A percentile compares a stretch with the other conserved stretches of the same genome.
phyloP scores from a whole-genome alignment of 257 asterid genomes.

The Capsicum baccatum region DNA sequence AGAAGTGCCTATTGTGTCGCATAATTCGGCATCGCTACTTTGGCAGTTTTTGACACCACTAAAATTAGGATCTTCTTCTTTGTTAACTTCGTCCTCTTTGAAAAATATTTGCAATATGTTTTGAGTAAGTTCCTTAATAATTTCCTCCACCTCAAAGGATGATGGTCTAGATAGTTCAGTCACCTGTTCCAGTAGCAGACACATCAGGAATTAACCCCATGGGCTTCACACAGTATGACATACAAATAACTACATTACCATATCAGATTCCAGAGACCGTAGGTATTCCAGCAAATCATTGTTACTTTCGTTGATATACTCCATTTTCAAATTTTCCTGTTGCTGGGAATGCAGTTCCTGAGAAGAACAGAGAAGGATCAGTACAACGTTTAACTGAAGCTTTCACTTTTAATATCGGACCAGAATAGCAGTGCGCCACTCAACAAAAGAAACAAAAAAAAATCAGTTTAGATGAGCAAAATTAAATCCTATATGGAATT shows the following conservation, averaged over 20 bases:
- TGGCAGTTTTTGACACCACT: constrained; percentile 45
- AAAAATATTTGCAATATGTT: constrained; percentile 61
- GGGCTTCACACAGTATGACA: neutral
- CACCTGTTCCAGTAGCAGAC: constrained; percentile 57
- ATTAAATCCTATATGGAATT: neutral
- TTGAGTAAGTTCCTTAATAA: constrained; percentile 86
- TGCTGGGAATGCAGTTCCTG: constrained; percentile 71
- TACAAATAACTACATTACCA: constrained; percentile 56
- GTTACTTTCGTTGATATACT: constrained; percentile 57
- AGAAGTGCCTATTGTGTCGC: constrained; percentile 61
- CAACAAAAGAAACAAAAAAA: neutral
- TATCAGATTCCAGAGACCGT: constrained; percentile 84
- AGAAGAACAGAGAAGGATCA: constrained; percentile 30
- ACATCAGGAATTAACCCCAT: neutral
- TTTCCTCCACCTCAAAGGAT: constrained; percentile 86
- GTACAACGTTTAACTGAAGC: constrained; percentile 7
- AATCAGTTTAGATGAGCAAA: neutral
- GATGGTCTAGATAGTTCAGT: constrained; percentile 86
- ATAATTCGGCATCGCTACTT: constrained; percentile 38
- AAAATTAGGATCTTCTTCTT: constrained; percentile 40
- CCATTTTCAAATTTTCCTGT: constrained; percentile 69
- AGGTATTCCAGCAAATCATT: constrained; percentile 85
- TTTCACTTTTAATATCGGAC: neutral
- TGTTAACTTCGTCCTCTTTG: constrained; percentile 59
- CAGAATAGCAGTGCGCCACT: neutral